Conservation (phyloP, 73 alveolate genomes). For the Symbiodinium natans region DNA sequence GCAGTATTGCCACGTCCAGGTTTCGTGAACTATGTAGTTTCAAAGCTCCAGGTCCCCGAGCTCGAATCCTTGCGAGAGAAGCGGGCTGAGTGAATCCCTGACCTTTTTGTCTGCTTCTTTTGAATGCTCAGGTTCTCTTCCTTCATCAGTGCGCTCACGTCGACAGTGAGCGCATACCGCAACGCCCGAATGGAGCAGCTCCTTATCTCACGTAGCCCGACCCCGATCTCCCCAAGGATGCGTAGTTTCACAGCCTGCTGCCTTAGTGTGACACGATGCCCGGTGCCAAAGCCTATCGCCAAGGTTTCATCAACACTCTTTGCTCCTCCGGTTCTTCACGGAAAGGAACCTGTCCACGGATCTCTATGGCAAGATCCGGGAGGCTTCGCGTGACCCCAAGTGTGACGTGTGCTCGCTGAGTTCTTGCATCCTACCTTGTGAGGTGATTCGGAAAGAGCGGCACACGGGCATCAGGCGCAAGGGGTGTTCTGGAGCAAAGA, state of each 20-base stretch:
- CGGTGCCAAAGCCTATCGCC: no score
- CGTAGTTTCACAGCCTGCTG: background rate
- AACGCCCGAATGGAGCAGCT: constrained; percentile 28
- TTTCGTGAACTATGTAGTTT: no score
- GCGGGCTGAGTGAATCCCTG: no score
- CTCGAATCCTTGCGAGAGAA: no score
- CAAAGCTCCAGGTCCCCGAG: no score
- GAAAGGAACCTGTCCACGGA: constrained; percentile 62
- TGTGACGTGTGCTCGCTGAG: background rate
- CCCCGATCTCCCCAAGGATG: background rate
- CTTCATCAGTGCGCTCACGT: constrained; percentile 52
- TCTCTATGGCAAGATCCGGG: constrained; percentile 59
- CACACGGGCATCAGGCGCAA: background rate
- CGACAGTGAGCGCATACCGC: constrained; percentile 51
- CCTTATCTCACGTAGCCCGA: background rate
- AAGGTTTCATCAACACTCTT: constrained; percentile 26
- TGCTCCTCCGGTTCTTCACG: constrained; percentile 37
- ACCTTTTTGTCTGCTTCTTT: background rate
- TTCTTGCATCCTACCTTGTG: background rate
- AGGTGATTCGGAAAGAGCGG: background rate
- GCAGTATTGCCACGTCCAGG: background rate
- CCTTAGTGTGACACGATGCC: background rate
- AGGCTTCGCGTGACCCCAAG: background rate
- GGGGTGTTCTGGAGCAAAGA: background rate
- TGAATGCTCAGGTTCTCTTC: background rate